Evolutionary conservation across 768 basidiomycete genomes (phyloP), one percentile per base, ranked within the genome.

Genomic region (Amanita jacksonii): DNA sequence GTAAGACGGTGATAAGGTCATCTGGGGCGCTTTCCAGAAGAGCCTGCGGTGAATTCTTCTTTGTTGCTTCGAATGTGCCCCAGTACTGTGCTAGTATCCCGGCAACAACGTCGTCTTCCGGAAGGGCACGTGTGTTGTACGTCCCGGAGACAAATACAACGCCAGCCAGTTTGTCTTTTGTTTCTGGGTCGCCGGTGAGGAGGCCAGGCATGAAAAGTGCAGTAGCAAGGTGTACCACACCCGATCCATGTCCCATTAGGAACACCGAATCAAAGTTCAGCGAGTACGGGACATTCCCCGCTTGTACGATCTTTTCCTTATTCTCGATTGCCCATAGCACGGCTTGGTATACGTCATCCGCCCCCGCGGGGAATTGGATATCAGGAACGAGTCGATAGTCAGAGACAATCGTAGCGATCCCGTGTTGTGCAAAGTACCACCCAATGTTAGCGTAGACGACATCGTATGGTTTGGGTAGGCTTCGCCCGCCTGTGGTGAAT

Each of bases 321-420:
- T 79, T 57, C 27, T 63, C 32, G 44, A 72, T 49, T 22, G 69
- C 59, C 77, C 79, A 84, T 16, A 65, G 52, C 5, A 80, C 52
- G 8, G 81, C 79, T 48, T 81, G 77, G 9, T 72, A 72, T 5
- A 82, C 54, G 52, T 83, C 81, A 49, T 76, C 67, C 0, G 68
- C 69, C 1, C 71, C 65, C 0, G 62, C 65, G 0, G 82, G 82
- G 55, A 71, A 82, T n/a, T 57, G 63, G 45, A 69, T 70, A 23
- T 70, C 54, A 4, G 81, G 81, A 3, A 72, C 71, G 31, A 85
- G 70, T 0, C 79, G 74, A 51, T 85, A 84, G 60, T 85, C 79
- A 0, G 81, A 70, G 49, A 85, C 76, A 51, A 82, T 61, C n/a
- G 73, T 74, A 50, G 81, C 48, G 59, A 79, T 71, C 0, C 81